Conservation (phyloP, 2,329 filamentous ascomycete genomes). For the Colletotrichum coccodes region DNA sequence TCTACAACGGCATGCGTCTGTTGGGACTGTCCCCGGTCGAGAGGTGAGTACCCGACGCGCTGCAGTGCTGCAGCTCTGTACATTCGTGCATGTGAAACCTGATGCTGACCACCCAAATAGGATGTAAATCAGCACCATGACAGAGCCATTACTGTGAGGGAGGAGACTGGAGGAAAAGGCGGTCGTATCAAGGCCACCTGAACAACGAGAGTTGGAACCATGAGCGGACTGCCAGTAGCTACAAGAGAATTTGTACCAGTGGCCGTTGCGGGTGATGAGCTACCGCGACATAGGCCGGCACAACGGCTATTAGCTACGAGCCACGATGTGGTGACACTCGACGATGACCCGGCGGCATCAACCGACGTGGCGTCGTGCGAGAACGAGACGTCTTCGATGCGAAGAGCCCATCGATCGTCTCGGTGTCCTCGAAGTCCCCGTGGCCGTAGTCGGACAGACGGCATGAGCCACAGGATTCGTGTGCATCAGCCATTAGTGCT, state of each 20-base stretch:
- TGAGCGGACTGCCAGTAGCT: background rate
- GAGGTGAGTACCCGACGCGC: slow-evolving; percentile 25
- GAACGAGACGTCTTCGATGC: slow-evolving; percentile 4
- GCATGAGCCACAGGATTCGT: slow-evolving; percentile 19
- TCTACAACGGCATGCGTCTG: slow-evolving; percentile 85
- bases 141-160: background rate
- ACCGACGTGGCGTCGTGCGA: slow-evolving; percentile 20
- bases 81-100: slow-evolving; percentile 18
- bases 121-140: slow-evolving; percentile 23
- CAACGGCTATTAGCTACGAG: slow-evolving; percentile 13
- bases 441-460: slow-evolving; percentile 13
- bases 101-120: slow-evolving; percentile 18
- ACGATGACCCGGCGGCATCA: background rate
- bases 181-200: background rate
- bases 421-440: slow-evolving; percentile 26
- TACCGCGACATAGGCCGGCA: slow-evolving; percentile 4
- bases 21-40: slow-evolving; percentile 84
- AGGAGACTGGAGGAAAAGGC: background rate
- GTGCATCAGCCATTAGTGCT: slow-evolving; percentile 21
- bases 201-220: background rate
- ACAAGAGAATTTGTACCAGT: background rate
- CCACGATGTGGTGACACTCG: slow-evolving; percentile 2
- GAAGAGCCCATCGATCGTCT: background rate
- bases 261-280: background rate
- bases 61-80: background rate